Conservation (phyloP, 352 stramenopile genomes). For the Globisporangium parvum region DNA sequence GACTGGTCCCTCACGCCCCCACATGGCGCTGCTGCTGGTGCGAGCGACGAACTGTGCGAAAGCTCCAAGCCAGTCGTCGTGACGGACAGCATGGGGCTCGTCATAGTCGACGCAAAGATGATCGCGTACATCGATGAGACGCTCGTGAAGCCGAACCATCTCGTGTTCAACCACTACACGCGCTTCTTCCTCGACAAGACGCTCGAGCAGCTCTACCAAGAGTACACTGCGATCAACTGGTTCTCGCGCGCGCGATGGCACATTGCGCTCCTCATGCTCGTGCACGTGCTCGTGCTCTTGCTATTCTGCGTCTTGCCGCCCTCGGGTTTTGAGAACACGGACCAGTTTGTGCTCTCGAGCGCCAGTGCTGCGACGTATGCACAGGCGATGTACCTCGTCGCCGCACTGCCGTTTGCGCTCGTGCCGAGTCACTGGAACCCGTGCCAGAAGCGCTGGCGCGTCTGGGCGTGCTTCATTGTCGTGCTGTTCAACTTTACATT, state of each 20-base stretch:
- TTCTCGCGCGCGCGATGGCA: constrained; percentile 71
- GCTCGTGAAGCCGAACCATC: constrained; percentile 58
- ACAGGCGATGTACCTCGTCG: constrained; percentile 66
- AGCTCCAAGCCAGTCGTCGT: background rate
- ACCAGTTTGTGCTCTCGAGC: constrained; percentile 60
- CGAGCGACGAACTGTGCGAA: background rate
- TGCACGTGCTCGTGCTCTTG: constrained; percentile 65
- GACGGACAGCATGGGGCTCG: constrained; percentile 6
- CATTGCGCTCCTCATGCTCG: constrained; percentile 58
- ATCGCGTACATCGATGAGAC: constrained; percentile 72
- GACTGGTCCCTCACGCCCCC: too few relatives aligned
- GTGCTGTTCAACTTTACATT: constrained; percentile 75
- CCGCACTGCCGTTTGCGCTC: constrained; percentile 70
- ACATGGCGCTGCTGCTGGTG: too few relatives aligned
- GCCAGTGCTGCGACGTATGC: constrained; percentile 33
- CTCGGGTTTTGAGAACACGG: constrained; percentile 57
- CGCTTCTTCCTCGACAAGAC: constrained; percentile 71
- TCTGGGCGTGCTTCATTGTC: constrained; percentile 70
- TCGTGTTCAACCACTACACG: constrained; percentile 79
- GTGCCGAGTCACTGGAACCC: constrained; percentile 58
- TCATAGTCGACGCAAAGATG: constrained; percentile 33
- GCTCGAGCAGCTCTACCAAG: constrained; percentile 76
- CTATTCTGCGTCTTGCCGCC: constrained; percentile 56
- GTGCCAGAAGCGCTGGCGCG: constrained; percentile 69
- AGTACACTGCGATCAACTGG: constrained; percentile 83